A percentile compares a stretch with the other conserved stretches of the same genome.
Conservation (phyloP, 2,329 filamentous ascomycete species). For the Colletotrichum sp. region DNA sequence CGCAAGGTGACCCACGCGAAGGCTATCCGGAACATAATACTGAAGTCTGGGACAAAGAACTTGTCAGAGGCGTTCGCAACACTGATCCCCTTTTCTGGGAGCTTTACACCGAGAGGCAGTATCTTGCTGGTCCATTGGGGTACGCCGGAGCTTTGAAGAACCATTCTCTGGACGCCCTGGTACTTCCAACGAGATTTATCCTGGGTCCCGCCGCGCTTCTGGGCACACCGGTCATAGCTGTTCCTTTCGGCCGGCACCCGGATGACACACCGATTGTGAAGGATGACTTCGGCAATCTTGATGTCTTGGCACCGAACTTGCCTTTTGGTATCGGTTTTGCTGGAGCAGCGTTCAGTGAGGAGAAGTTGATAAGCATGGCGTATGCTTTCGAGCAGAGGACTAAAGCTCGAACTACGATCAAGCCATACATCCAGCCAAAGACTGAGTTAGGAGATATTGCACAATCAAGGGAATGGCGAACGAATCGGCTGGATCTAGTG, state of each 20-base stretch:
- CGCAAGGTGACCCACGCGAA: constrained; percentile 55
- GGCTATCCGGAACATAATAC: constrained; percentile 65
- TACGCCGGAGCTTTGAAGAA: constrained; percentile 63
- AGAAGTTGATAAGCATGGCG: constrained; percentile 65
- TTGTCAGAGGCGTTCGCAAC: constrained; percentile 60
- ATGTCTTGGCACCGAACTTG: constrained; percentile 57
- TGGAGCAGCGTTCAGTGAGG: constrained; percentile 65
- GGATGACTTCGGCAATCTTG: constrained; percentile 54
- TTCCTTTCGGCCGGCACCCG: constrained; percentile 67
- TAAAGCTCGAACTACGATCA: constrained; percentile 28
- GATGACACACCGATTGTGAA: constrained; percentile 47
- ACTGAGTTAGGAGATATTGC: constrained; percentile 23
- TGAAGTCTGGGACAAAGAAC: constrained; percentile 55
- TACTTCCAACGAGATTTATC: constrained; percentile 60
- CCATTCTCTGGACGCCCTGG: constrained; percentile 64
- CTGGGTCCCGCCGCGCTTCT: constrained; percentile 57
- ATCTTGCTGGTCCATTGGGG: constrained; percentile 60
- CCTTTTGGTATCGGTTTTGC: constrained; percentile 69
- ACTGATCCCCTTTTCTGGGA: constrained; percentile 61
- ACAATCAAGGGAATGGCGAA: background rate
- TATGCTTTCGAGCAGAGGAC: constrained; percentile 73
- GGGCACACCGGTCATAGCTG: constrained; percentile 65
- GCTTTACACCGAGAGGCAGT: constrained; percentile 57
- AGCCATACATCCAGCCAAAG: constrained; percentile 31
- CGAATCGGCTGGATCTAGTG: background rate